Conservation (phyloP, 306 rosid genomes). For the Fragaria iinumae region DNA sequence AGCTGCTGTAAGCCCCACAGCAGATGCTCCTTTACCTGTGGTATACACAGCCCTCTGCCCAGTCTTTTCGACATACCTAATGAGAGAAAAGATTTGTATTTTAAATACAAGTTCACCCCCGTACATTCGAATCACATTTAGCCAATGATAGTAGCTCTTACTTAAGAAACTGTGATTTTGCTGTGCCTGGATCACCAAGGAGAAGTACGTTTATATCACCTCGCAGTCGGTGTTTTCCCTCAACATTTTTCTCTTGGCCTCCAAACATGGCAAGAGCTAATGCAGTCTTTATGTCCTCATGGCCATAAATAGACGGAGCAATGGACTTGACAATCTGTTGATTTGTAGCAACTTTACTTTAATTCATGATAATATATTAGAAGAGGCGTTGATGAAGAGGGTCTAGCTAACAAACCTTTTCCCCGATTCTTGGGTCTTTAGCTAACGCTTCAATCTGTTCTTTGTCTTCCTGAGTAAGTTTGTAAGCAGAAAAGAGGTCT, state of each 20-base stretch:
- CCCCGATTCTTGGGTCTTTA: slow-evolving; percentile 95
- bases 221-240: slow-evolving; percentile 83
- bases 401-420: slow-evolving; percentile 62
- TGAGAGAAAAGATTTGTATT: background rate
- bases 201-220: slow-evolving; percentile 97
- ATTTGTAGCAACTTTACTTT: slow-evolving; percentile 16
- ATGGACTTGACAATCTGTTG: slow-evolving; percentile 81
- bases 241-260: slow-evolving; percentile 90
- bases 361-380: slow-evolving; percentile 6
- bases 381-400: background rate
- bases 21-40: slow-evolving; percentile 99
- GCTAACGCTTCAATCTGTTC: slow-evolving; percentile 76
- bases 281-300: slow-evolving; percentile 92
- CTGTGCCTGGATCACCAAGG: slow-evolving; percentile 97
- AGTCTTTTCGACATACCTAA: slow-evolving; percentile 93
- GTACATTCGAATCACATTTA: slow-evolving; percentile 5
- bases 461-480: slow-evolving; percentile 91
- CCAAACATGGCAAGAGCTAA: slow-evolving; percentile 98
- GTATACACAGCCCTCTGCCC: slow-evolving; percentile 99
- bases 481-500: slow-evolving; percentile 93
- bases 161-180: slow-evolving; percentile 99
- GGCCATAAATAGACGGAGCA: slow-evolving; percentile 98
- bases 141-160: slow-evolving; percentile 37
- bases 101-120: slow-evolving; percentile 8
- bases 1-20: slow-evolving; percentile 99